phyloP scores from a whole-genome alignment of 108 stramenopile genomes.

The Skeletonema potamos region DNA sequence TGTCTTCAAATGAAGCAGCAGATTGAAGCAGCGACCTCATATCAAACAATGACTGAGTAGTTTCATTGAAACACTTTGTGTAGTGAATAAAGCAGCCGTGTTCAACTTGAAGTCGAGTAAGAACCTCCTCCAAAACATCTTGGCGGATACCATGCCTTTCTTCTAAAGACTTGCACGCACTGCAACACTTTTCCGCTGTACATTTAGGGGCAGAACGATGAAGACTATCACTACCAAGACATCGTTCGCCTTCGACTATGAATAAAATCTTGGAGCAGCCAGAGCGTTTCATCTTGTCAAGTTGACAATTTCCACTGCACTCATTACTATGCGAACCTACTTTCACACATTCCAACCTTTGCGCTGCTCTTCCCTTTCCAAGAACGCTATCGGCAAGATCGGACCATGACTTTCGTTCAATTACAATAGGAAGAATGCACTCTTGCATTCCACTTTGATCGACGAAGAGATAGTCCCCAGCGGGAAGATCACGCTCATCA shows the following conservation, averaged over 20 bases:
- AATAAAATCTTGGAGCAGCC: constrained; percentile 56
- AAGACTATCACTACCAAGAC: constrained; percentile 27
- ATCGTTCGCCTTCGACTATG: constrained; percentile 57
- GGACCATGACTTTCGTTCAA: constrained; percentile 58
- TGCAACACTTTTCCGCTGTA: constrained; percentile 26
- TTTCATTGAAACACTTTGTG: constrained; percentile 52
- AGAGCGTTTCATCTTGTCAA: constrained; percentile 55
- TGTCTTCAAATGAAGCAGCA: background rate
- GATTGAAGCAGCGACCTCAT: constrained; percentile 30
- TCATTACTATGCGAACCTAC: constrained; percentile 12
- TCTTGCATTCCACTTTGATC: constrained; percentile 26
- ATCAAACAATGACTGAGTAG: constrained; percentile 41
- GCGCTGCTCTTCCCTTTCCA: constrained; percentile 38
- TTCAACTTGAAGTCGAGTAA: constrained; percentile 43
- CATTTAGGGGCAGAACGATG: constrained; percentile 27
- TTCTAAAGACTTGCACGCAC: constrained; percentile 34
- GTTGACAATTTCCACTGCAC: constrained; percentile 48
- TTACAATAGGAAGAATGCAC: constrained; percentile 39
- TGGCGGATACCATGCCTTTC: constrained; percentile 48
- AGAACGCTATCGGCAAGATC: constrained; percentile 56
- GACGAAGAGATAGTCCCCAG: constrained; percentile 57
- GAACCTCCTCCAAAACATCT: constrained; percentile 38
- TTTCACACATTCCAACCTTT: constrained; percentile 53
- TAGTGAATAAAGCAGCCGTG: constrained; percentile 54
- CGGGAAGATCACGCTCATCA: constrained; percentile 50